Percentiles rank a stretch among this genome's conserved stretches.
These are phyloP conservation scores for Atalantia buxifolia DNA, from an alignment of 345 rosid species.

Conservation along the genomic window DNA sequence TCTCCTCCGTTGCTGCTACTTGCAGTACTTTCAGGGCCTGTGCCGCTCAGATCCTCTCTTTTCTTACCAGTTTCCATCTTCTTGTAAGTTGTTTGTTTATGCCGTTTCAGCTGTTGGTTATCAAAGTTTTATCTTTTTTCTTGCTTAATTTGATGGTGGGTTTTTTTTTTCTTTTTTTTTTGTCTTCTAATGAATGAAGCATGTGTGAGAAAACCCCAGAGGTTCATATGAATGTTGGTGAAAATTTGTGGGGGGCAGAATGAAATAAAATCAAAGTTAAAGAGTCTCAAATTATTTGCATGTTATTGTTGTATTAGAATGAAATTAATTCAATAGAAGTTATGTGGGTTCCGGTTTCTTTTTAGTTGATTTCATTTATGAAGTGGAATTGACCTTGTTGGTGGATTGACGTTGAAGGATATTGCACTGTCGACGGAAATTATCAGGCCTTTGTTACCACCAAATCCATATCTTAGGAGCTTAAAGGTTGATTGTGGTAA, in stretches of 20 bases:
- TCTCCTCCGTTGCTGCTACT: conserved; percentile 74
- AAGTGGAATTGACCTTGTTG: background rate
- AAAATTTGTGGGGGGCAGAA: background rate
- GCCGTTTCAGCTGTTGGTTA: background rate
- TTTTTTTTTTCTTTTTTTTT: background rate
- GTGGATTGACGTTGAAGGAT: conserved; percentile 33
- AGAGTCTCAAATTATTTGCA: background rate
- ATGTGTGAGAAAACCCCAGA: background rate
- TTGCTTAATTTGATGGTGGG: background rate
- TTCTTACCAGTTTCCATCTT: conserved; percentile 70
- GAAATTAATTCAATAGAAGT: background rate
- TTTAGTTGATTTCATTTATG: background rate
- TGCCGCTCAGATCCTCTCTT: conserved; percentile 67
- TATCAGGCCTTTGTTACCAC: conserved; percentile 64
- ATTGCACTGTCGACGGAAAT: conserved; percentile 51
- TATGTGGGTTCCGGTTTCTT: background rate
- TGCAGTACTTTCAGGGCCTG: conserved; percentile 50
- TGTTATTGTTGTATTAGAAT: background rate
- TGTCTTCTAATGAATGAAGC: background rate
- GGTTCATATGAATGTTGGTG: background rate
- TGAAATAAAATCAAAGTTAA: background rate
- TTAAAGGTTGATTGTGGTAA: conserved; percentile 76
- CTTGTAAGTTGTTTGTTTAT: conserved; percentile 36
- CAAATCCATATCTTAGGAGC: conserved; percentile 62
- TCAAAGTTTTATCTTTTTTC: background rate